A percentile compares a stretch with the other conserved stretches of the same genome.
Evolutionary conservation across 768 basidiomycete genomes (phyloP).

Genomic region (Hebeloma cylindrosporum): DNA sequence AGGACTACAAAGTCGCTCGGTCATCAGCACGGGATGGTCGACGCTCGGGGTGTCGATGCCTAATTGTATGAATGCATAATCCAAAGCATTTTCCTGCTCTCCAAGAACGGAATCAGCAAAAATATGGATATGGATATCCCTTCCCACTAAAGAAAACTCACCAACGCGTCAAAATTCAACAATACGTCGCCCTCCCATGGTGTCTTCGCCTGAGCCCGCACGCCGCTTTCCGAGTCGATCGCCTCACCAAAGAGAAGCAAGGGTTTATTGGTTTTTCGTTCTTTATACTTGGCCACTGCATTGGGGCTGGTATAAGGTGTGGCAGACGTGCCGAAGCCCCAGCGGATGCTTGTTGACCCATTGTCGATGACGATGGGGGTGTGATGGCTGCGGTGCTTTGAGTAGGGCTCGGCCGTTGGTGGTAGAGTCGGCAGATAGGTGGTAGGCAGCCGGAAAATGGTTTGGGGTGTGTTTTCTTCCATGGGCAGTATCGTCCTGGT

Average conservation of each 20-base stretch:
- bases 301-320: conserved; percentile 57
- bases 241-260: conserved; percentile 88
- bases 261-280: conserved; percentile 79
- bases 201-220: conserved; percentile 71
- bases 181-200: conserved; percentile 96
- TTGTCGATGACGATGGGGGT: conserved; percentile 88
- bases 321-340: conserved; percentile 70
- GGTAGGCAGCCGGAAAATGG: conserved; percentile 20
- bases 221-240: conserved; percentile 83
- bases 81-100: conserved; percentile 88
- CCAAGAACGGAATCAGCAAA: conserved; percentile 23
- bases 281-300: conserved; percentile 84
- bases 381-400: conserved; percentile 43
- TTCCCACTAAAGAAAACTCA: conserved; percentile 39
- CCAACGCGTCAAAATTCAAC: conserved; percentile 90
- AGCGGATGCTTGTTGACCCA: conserved; percentile 79
- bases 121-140: neutral
- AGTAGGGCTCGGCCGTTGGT: conserved; percentile 45
- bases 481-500: too few relatives aligned
- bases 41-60: conserved; percentile 77
- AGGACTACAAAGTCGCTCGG: conserved; percentile 86
- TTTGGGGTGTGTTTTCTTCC: too few relatives aligned
- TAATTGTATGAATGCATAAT: conserved; percentile 86
- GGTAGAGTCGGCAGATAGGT: conserved; percentile 26
- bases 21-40: conserved; percentile 90